Conservation (phyloP, 768 basidiomycete genomes). For the Scleroderma citrinum region DNA sequence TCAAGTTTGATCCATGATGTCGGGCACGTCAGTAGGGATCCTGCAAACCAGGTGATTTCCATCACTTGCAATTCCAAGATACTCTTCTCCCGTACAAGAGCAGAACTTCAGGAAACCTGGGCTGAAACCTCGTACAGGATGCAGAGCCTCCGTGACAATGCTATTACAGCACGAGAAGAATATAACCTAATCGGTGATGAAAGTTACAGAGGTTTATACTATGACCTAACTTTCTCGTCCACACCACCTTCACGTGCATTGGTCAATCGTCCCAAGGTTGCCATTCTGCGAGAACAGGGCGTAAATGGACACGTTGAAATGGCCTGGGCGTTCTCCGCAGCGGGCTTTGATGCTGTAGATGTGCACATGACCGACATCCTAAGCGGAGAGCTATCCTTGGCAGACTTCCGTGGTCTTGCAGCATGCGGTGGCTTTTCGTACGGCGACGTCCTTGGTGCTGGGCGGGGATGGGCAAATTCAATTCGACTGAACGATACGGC, state of each 20-base stretch:
- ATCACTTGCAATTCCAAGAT: constrained; percentile 44
- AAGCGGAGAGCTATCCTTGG: constrained; percentile 54
- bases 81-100: constrained; percentile 64
- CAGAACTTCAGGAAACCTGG: constrained; percentile 78
- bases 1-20: constrained; percentile 69
- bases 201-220: constrained; percentile 58
- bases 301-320: constrained; percentile 98
- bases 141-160: constrained; percentile 86
- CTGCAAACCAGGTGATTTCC: constrained; percentile 55
- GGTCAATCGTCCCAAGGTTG: constrained; percentile 73
- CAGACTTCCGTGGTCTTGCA: constrained; percentile 78
- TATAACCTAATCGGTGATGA: constrained; percentile 66
- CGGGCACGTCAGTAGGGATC: constrained; percentile 55
- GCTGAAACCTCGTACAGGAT: constrained; percentile 92
- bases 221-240: constrained; percentile 58
- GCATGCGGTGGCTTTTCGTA: constrained; percentile 99
- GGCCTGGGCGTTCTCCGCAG: constrained; percentile 94
- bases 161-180: constrained; percentile 72
- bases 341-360: constrained; percentile 93
- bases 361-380: constrained; percentile 99
- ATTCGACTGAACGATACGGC: constrained; percentile 76
- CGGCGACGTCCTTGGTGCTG: constrained; percentile 95
- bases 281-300: constrained; percentile 95
- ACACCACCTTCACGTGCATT: constrained; percentile 31
- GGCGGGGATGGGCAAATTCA: constrained; percentile 98